Conservation (phyloP, 176 grass and related monocot species). For the maize (Zea mays) region DNA sequence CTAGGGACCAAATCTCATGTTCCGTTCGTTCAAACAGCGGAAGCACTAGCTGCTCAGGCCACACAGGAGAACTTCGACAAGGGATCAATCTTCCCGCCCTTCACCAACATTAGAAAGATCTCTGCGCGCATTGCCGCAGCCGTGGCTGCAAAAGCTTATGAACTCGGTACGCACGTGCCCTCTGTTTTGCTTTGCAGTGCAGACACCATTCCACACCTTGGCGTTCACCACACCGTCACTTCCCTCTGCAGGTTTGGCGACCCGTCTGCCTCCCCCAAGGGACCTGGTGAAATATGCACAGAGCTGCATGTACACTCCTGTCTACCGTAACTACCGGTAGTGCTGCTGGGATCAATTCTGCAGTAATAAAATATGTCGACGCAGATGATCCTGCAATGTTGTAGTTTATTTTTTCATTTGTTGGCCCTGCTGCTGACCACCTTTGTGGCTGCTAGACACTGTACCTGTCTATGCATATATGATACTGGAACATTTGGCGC, state of each 20-base stretch:
- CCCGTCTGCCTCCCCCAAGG: conserved; percentile 64
- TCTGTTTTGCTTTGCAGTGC: background rate
- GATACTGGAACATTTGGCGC: too few relatives aligned
- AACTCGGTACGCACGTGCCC: conserved; percentile 59
- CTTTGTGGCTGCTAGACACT: background rate
- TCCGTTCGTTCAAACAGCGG: conserved; percentile 51
- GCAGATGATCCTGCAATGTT: conserved; percentile 35
- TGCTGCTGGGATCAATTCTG: conserved; percentile 45
- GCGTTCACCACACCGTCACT: background rate
- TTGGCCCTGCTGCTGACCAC: background rate
- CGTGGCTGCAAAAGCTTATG: conserved; percentile 90
- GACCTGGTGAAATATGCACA: conserved; percentile 82
- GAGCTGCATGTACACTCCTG: conserved; percentile 91
- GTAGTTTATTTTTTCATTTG: conserved; percentile 7
- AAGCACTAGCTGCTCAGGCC: conserved; percentile 78
- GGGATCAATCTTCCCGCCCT: conserved; percentile 86
- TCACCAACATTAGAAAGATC: conserved; percentile 88
- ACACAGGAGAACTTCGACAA: conserved; percentile 73
- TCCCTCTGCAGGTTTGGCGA: conserved; percentile 68
- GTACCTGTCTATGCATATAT: conserved; percentile 34
- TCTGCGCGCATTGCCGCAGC: conserved; percentile 80
- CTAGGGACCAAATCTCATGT: background rate
- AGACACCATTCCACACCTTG: background rate
- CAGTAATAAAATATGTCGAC: conserved; percentile 38
- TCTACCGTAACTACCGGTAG: conserved; percentile 84